phyloP scores from a whole-genome alignment of 179 eudicot genomes.

The Spergularia azorica region DNA sequence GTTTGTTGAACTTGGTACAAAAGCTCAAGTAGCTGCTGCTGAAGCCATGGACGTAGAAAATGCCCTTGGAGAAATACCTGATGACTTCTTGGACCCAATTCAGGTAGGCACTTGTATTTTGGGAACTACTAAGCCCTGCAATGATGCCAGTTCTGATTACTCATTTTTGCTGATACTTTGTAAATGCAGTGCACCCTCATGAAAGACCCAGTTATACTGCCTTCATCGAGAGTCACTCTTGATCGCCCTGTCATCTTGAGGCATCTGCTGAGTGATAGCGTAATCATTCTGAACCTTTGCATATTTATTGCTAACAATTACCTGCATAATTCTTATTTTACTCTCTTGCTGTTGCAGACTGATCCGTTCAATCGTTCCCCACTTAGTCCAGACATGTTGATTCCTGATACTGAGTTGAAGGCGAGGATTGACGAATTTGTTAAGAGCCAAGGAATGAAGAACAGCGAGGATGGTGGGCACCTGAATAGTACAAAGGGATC shows the following conservation, averaged over 20 bases:
- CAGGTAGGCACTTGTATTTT: constrained; percentile 49
- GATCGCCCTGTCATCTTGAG: constrained; percentile 95
- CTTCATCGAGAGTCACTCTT: constrained; percentile 79
- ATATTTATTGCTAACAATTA: background rate
- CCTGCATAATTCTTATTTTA: background rate
- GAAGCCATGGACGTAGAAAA: constrained; percentile 97
- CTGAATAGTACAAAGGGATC: constrained; percentile 47
- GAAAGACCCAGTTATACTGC: constrained; percentile 97
- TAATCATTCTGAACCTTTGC: constrained; percentile 32
- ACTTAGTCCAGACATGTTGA: constrained; percentile 87
- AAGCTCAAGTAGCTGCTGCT: constrained; percentile 82
- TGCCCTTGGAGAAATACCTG: constrained; percentile 97
- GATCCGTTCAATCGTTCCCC: constrained; percentile 98
- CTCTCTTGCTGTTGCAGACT: constrained; percentile 47
- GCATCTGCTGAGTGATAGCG: constrained; percentile 92
- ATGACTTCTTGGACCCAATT: constrained; percentile 98
- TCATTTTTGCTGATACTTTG: constrained; percentile 9
- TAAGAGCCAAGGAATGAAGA: constrained; percentile 45
- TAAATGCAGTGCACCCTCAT: constrained; percentile 84
- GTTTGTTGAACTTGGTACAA: constrained; percentile 80
- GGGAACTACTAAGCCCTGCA: background rate
- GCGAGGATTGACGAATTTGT: constrained; percentile 78
- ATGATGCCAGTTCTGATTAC: background rate
- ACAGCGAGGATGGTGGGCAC: constrained; percentile 31
- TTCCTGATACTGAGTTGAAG: constrained; percentile 73